A percentile compares a stretch with the other conserved stretches of the same genome.
These are phyloP conservation scores for Pezicula carpinea DNA, from an alignment of 2,329 filamentous ascomycete genomes.

Conservation along the genomic window DNA sequence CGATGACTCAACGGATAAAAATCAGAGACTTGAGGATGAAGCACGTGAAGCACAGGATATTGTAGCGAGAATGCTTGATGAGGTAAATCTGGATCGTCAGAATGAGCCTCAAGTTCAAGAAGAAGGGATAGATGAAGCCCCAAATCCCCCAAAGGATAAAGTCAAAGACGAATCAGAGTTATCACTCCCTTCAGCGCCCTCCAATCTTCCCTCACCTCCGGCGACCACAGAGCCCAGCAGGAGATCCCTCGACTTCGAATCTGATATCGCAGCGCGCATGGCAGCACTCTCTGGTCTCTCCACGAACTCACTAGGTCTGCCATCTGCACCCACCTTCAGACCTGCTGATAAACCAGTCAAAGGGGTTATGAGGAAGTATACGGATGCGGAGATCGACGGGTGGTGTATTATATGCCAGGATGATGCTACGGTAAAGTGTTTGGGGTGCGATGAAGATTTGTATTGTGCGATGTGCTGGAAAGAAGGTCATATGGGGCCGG, in stretches of 20 bases:
- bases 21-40: constrained; percentile 20
- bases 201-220: constrained; percentile 11
- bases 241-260: constrained; percentile 23
- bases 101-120: constrained; percentile 6
- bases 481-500: constrained; percentile 70
- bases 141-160: not conserved
- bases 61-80: constrained; percentile 24
- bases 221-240: constrained; percentile 6
- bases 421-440: constrained; percentile 67
- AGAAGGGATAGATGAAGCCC: not conserved
- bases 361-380: constrained; percentile 33
- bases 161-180: constrained; percentile 2
- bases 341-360: constrained; percentile 15
- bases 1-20: constrained; percentile 35
- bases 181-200: constrained; percentile 17
- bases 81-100: constrained; percentile 20
- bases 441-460: constrained; percentile 66
- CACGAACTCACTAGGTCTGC: constrained; percentile 20
- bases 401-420: constrained; percentile 85
- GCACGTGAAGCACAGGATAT: constrained; percentile 27
- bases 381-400: constrained; percentile 66
- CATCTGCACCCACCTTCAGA: constrained; percentile 25
- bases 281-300: constrained; percentile 20
- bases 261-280: constrained; percentile 24
- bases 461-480: constrained; percentile 79